Percentiles rank a stretch among this genome's conserved stretches.
phyloP scores from a whole-genome alignment of 31 red algal species.

The Asparagopsis taxiformis region DNA sequence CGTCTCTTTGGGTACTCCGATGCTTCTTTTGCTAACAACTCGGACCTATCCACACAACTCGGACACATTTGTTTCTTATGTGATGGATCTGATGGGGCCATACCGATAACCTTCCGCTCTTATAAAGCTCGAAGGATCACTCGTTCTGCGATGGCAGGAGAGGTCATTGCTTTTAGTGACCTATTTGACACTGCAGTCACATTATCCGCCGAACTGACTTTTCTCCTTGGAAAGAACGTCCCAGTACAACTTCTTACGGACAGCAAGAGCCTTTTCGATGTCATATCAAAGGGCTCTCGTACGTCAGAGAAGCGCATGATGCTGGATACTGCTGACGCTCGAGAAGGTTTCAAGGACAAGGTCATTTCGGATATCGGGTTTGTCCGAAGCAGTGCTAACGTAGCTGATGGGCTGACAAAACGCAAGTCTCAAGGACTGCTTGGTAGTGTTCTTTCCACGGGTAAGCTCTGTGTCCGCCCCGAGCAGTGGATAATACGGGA shows the following conservation, averaged over 20 bases:
- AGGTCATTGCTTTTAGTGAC: background rate
- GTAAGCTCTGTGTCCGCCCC: background rate
- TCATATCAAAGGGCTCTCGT: conserved; percentile 2
- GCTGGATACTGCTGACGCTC: background rate
- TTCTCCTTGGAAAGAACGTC: background rate
- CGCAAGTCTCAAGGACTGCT: background rate
- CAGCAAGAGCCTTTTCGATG: conserved; percentile 2
- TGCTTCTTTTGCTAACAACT: conserved; percentile 19
- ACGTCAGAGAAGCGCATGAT: background rate
- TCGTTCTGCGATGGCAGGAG: conserved; percentile 2
- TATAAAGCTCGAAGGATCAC: background rate
- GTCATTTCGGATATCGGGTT: conserved; percentile 4
- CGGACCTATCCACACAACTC: conserved; percentile 11
- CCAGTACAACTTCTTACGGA: background rate
- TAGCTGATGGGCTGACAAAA: conserved; percentile 6
- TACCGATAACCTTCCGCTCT: conserved; percentile 14
- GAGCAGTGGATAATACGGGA: conserved; percentile 21
- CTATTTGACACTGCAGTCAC: conserved; percentile 1
- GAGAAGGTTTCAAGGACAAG: conserved; percentile 8
- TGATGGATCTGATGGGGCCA: background rate
- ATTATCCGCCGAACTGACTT: background rate
- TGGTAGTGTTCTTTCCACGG: background rate
- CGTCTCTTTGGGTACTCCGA: conserved; percentile 10
- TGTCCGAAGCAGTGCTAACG: background rate
- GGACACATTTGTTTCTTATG: conserved; percentile 9